phyloP scores from a whole-genome alignment of 805 yeast genomes.

The Lipomyces lipofer region DNA sequence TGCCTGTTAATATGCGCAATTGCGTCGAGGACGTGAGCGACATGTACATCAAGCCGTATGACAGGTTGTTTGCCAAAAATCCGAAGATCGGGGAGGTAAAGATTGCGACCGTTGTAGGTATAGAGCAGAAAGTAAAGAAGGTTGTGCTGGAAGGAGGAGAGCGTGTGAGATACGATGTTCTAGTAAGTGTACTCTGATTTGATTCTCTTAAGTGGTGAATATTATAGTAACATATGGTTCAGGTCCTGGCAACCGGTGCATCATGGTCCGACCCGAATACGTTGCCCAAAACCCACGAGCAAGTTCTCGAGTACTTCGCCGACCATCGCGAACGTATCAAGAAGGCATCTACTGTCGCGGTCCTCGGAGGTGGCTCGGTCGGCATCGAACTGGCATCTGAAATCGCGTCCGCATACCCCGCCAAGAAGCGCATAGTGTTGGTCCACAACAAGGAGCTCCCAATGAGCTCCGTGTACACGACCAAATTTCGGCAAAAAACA shows the following conservation, averaged over 20 bases:
- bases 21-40: constrained; percentile 20
- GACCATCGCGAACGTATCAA: constrained; percentile 37
- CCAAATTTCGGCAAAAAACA: constrained; percentile 20
- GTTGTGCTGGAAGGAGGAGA: constrained; percentile 17
- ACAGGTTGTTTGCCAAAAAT: constrained; percentile 13
- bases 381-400: constrained; percentile 56
- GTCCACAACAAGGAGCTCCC: constrained; percentile 29
- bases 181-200: constrained; percentile 3
- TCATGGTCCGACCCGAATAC: constrained; percentile 9
- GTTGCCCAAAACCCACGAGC: constrained; percentile 5
- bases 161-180: constrained; percentile 9
- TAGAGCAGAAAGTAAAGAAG: constrained; percentile 8
- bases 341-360: constrained; percentile 44
- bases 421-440: constrained; percentile 39
- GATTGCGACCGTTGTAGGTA: constrained; percentile 7
- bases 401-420: constrained; percentile 43
- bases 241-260: constrained; percentile 28
- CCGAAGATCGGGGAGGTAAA: constrained; percentile 16
- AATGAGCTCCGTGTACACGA: constrained; percentile 22
- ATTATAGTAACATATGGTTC: neutral
- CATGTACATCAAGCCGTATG: constrained; percentile 13
- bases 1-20: constrained; percentile 17
- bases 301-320: constrained; percentile 9
- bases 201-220: neutral
- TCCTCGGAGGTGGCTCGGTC: constrained; percentile 56